Evolutionary conservation across 352 stramenopile species (phyloP).

Genomic region (Thraustotheca clavata): DNA sequence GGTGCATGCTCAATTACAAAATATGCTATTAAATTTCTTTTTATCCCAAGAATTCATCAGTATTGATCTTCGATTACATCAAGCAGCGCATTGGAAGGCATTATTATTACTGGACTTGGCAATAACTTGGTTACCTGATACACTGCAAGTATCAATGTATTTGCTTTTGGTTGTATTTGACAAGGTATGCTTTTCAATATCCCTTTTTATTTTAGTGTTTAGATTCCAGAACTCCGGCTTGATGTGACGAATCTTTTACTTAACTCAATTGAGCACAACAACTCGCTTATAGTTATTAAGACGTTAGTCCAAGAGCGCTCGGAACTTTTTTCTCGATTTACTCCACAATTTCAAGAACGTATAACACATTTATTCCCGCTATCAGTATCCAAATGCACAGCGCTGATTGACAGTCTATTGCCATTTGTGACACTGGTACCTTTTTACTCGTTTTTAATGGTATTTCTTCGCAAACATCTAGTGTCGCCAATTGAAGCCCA

Average conservation of each 20-base stretch:
- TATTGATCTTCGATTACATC: not conserved
- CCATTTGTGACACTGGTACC: not conserved
- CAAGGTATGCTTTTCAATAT: not conserved
- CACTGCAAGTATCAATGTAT: slow-evolving; percentile 15
- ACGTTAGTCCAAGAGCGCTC: not conserved
- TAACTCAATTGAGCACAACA: slow-evolving; percentile 22
- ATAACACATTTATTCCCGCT: slow-evolving; percentile 23
- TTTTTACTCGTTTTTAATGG: slow-evolving; percentile 73
- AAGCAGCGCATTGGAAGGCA: slow-evolving; percentile 69
- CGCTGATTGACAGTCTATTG: not conserved
- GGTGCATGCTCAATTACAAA: not conserved
- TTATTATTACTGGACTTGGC: slow-evolving; percentile 63
- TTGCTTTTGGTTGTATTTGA: slow-evolving; percentile 37
- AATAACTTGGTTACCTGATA: slow-evolving; percentile 46
- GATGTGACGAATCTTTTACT: slow-evolving; percentile 49
- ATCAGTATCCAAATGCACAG: slow-evolving; percentile 26
- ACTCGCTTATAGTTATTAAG: not conserved
- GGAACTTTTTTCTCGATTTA: not conserved
- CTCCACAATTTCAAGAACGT: slow-evolving; percentile 18
- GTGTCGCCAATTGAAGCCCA: slow-evolving; percentile 36
- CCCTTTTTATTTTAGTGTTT: not conserved
- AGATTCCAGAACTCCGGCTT: slow-evolving; percentile 43
- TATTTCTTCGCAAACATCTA: slow-evolving; percentile 69
- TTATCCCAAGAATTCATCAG: not conserved
- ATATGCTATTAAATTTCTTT: not conserved